Base-by-base conservation (phyloP, 768 basidiomycete genomes). In the Butyriboletus loyo region DNA sequence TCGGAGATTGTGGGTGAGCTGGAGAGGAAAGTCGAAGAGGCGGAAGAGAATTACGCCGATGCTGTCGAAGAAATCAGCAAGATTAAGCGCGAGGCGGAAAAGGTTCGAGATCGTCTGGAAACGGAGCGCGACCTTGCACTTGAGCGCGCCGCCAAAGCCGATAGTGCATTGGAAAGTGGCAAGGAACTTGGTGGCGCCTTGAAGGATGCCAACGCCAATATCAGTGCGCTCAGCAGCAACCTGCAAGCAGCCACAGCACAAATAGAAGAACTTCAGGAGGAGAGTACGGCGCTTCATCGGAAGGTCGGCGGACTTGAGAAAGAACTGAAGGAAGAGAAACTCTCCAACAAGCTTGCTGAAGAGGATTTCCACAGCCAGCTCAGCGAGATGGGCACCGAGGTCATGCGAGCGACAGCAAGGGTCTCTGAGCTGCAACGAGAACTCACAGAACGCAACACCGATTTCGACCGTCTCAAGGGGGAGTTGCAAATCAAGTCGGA, bases 131-230 rank as follows among this genome's bases (percentile, higher is more conserved):
- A 86, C 53, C 70, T 75, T 14, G 82, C 84, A 0, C 66, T 75
- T 9, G 82, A 84, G 46, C 77, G 86, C 31, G 83, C 82, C 0
- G 75, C 75, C 55, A 85, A 85, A 60, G 86, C 85, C 0, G 87
- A 90, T 59, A 72, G 67, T 25, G 78, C 80, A 13, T 70, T 90
- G 46, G 85, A 83, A 64, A 79, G 73, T 48, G 85, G 79, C 34
- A 78, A 79, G 55, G 89, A 89, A 41, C 74, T 89, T 1, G 89
- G 87, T 2, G 79, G 80, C 0, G 85, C 85, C 46, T 62, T 89
- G 50, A 78, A 76, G 53, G 81, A 83, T 36, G 86, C 85, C 19
- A 86, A 89, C 54, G 77, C 83, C 50, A 77, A 79, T 19, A 71
- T 86, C 34, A 77, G 71, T 28, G 71, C 77, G 46, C 70, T 85